A percentile compares a stretch with the other conserved stretches of the same genome.
phyloP scores from a whole-genome alignment of 2,329 filamentous ascomycete genomes.

The Aspergillus latus region DNA sequence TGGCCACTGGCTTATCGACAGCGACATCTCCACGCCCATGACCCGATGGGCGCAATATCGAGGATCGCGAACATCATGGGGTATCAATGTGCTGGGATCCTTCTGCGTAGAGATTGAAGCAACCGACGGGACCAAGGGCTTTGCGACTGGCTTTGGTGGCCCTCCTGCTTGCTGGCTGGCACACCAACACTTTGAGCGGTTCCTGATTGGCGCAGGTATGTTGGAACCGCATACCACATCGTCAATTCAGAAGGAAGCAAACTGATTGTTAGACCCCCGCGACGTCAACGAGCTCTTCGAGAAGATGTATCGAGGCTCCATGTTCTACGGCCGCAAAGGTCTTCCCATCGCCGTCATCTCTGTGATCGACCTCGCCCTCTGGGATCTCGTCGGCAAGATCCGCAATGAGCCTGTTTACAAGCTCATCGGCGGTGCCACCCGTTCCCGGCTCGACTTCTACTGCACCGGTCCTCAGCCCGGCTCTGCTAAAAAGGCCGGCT shows the following conservation, averaged over 20 bases:
- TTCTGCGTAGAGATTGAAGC: constrained; percentile 90
- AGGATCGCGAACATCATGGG: constrained; percentile 85
- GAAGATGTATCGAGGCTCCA: constrained; percentile 92
- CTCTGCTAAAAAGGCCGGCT: constrained; percentile 80
- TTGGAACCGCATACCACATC: not conserved
- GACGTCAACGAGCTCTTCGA: constrained; percentile 92
- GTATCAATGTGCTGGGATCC: constrained; percentile 91
- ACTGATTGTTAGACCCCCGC: constrained; percentile 63
- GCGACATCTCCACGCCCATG: constrained; percentile 88
- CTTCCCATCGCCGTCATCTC: constrained; percentile 88
- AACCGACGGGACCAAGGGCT: constrained; percentile 86
- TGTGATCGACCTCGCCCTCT: constrained; percentile 87
- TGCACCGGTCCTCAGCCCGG: constrained; percentile 86
- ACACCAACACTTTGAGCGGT: constrained; percentile 89
- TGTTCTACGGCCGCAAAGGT: constrained; percentile 96
- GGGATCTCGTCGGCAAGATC: constrained; percentile 90
- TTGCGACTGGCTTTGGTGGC: constrained; percentile 91
- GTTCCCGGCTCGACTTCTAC: constrained; percentile 83
- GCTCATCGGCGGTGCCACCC: constrained; percentile 86
- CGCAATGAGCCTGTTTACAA: constrained; percentile 92
- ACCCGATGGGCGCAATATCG: constrained; percentile 86
- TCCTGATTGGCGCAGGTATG: constrained; percentile 74
- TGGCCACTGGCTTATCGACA: constrained; percentile 78
- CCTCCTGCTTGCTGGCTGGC: constrained; percentile 95
- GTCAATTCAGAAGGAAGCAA: not conserved